Percentiles rank a stretch among this genome's conserved stretches.
These are phyloP conservation scores for Agaricales sp. DNA, from an alignment of 1,284 basidiomycete species.

Conservation along the genomic window DNA sequence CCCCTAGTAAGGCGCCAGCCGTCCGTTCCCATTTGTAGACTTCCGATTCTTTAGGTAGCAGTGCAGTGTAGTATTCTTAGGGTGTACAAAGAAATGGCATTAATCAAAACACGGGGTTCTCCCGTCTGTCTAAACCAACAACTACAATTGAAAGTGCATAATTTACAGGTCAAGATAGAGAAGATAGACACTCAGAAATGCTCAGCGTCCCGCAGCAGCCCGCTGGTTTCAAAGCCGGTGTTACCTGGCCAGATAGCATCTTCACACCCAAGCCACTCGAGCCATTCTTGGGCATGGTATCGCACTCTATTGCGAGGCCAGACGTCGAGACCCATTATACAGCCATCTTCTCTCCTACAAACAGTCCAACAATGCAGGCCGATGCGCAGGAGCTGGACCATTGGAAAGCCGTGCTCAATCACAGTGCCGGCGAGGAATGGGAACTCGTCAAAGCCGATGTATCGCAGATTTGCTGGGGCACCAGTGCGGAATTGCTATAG, in stretches of 20 bases:
- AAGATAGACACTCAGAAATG: background rate
- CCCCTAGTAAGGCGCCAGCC: no score
- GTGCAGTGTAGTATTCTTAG: no score
- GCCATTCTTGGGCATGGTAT: slow-evolving; percentile 47
- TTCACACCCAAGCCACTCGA: slow-evolving; percentile 49
- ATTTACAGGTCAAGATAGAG: no score
- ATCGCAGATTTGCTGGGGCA: slow-evolving; percentile 41
- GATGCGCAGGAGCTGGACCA: slow-evolving; percentile 42
- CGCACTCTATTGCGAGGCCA: slow-evolving; percentile 44
- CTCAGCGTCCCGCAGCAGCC: background rate
- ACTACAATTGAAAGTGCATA: no score
- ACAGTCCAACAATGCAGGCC: slow-evolving; percentile 50
- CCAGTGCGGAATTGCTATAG: slow-evolving; percentile 49
- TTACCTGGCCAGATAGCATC: slow-evolving; percentile 22
- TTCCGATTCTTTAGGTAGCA: no score
- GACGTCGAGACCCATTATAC: slow-evolving; percentile 31
- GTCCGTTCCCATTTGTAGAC: no score
- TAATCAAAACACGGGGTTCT: no score
- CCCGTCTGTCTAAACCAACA: no score
- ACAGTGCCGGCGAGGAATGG: slow-evolving; percentile 30
- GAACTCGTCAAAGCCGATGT: slow-evolving; percentile 41
- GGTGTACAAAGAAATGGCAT: no score
- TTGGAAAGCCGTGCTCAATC: slow-evolving; percentile 48
- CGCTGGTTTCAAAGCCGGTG: slow-evolving; percentile 3
- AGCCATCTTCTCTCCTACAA: slow-evolving; percentile 14